Percentiles rank a stretch among this genome's conserved stretches.
Conservation (phyloP, 2,329 filamentous ascomycete species). For the Incumbomyces lentus region DNA sequence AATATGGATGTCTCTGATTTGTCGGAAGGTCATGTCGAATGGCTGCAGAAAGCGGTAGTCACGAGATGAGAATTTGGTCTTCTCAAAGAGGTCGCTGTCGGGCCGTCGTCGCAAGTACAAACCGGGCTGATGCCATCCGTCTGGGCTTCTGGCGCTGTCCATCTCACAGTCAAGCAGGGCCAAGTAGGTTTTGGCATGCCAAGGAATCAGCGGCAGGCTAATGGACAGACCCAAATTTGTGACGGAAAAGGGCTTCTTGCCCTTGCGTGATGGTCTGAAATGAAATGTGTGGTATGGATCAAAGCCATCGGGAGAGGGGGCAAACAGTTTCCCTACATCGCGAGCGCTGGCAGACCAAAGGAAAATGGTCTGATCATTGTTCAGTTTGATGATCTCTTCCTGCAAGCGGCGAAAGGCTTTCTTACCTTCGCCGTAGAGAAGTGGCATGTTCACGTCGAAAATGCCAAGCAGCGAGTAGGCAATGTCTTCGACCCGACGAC, state of each 20-base stretch:
- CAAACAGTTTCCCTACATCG: background rate
- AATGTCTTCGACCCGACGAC: slow-evolving; percentile 30
- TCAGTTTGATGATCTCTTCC: slow-evolving; percentile 13
- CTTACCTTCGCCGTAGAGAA: slow-evolving; percentile 32
- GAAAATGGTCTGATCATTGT: slow-evolving; percentile 15
- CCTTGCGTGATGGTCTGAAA: background rate
- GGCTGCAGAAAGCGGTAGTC: too few species aligned
- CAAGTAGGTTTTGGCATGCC: slow-evolving; percentile 15
- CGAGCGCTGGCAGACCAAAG: too few species aligned
- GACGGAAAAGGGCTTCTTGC: slow-evolving; percentile 5
- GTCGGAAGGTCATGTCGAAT: too few species aligned
- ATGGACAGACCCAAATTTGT: slow-evolving; percentile 15
- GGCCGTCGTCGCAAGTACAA: too few species aligned
- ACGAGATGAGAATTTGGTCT: too few species aligned
- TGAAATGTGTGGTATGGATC: background rate
- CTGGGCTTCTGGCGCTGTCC: too few species aligned
- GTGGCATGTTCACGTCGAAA: slow-evolving; percentile 35
- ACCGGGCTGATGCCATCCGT: too few species aligned
- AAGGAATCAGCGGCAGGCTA: slow-evolving; percentile 10
- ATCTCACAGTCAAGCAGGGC: too few species aligned
- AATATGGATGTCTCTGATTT: too few species aligned
- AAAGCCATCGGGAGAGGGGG: slow-evolving; percentile 1
- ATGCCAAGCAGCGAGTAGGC: slow-evolving; percentile 38
- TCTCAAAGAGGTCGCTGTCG: too few species aligned
- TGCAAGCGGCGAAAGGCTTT: slow-evolving; percentile 21